Percentiles rank a stretch among this genome's conserved stretches.
Conservation (phyloP, 306 rosid species). For the Cucumis cinereus region DNA sequence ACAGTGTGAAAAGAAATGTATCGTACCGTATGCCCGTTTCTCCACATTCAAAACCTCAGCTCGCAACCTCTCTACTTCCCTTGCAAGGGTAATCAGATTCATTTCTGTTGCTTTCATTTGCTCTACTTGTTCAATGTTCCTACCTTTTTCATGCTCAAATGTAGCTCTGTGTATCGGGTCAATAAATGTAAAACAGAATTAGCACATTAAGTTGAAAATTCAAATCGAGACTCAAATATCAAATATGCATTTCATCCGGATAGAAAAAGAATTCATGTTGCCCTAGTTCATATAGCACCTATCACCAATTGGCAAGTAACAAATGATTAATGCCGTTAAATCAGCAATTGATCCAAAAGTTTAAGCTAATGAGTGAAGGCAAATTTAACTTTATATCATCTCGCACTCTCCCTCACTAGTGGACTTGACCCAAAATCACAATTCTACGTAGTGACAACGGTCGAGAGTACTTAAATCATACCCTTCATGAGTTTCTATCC, state of each 20-base stretch:
- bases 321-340: no score
- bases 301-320: not conserved
- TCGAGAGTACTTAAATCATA: no score
- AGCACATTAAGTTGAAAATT: constrained; percentile 11
- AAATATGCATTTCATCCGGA: not conserved
- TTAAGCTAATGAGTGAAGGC: no score
- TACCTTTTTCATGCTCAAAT: constrained; percentile 60
- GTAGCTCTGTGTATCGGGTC: constrained; percentile 29
- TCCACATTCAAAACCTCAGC: constrained; percentile 49
- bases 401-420: no score
- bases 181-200: constrained; percentile 10
- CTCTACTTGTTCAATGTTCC: constrained; percentile 62
- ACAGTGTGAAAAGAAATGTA: constrained; percentile 20
- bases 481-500: no score
- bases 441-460: no score
- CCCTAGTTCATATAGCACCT: not conserved
- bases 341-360: no score
- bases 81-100: constrained; percentile 58
- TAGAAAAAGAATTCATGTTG: not conserved
- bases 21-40: constrained; percentile 64
- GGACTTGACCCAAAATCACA: no score
- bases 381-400: no score
- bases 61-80: constrained; percentile 65
- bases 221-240: not conserved
- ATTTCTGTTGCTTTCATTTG: constrained; percentile 63